phyloP scores from a whole-genome alignment of 2,329 filamentous ascomycete species.

The Aureobasidium leucospermi region DNA sequence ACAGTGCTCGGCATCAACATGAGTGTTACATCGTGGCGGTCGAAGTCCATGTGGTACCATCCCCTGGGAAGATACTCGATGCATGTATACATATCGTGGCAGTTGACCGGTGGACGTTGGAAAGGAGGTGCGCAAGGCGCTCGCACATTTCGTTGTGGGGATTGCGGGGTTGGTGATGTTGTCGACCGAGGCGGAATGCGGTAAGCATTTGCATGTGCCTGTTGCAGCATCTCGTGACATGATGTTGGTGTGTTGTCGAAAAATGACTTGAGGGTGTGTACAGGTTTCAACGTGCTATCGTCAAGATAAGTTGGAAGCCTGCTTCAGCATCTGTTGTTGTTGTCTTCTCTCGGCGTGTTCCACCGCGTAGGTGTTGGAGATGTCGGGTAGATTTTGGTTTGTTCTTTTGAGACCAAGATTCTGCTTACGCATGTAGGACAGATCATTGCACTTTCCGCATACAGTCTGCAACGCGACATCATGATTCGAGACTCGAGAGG shows the following conservation, averaged over 20 bases:
- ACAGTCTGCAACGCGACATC: too few relatives aligned
- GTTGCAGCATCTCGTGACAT: neutral
- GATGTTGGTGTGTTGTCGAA: neutral
- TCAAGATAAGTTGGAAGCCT: too few relatives aligned
- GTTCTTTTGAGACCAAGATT: too few relatives aligned
- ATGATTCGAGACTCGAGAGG: too few relatives aligned
- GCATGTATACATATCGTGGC: neutral
- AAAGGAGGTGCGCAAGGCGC: conserved; percentile 2
- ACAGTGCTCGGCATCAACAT: neutral
- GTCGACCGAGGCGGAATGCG: conserved; percentile 4
- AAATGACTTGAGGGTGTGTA: too few relatives aligned
- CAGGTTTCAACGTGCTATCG: too few relatives aligned
- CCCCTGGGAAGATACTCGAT: neutral
- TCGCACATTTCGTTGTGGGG: neutral
- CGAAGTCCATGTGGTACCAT: neutral
- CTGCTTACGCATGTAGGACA: too few relatives aligned
- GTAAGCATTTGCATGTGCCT: conserved; percentile 1
- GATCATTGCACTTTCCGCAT: too few relatives aligned
- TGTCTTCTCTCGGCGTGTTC: too few relatives aligned
- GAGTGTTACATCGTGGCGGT: neutral
- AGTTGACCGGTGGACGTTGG: neutral
- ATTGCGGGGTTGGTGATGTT: neutral
- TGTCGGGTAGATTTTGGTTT: too few relatives aligned
- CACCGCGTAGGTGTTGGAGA: too few relatives aligned
- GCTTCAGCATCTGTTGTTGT: neutral